Percentiles rank a stretch among this genome's conserved stretches.
These are phyloP conservation scores for Kazachstania taianensis DNA, from an alignment of 805 yeast species.

Conservation along the genomic window DNA sequence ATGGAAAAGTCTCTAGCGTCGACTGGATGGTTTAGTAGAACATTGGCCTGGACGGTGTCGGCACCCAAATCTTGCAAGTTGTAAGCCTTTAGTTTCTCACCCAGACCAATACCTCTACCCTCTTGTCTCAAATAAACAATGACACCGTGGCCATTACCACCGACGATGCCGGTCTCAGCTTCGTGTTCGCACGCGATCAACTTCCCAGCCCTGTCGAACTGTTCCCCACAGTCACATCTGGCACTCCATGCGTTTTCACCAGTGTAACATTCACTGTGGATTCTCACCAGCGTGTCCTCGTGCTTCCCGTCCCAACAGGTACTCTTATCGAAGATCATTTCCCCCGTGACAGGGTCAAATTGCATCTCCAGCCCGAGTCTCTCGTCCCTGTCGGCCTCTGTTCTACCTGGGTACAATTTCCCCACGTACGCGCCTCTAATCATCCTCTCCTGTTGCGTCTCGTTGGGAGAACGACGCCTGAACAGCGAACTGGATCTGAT, in stretches of 20 bases:
- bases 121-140: slow-evolving; percentile 94
- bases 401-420: slow-evolving; percentile 76
- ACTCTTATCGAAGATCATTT: slow-evolving; percentile 12
- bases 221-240: slow-evolving; percentile 98
- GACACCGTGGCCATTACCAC: slow-evolving; percentile 78
- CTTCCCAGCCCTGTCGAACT: slow-evolving; percentile 94
- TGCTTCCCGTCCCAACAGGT: slow-evolving; percentile 24
- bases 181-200: slow-evolving; percentile 44
- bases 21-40: slow-evolving; percentile 90
- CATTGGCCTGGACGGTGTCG: slow-evolving; percentile 94
- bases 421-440: slow-evolving; percentile 98
- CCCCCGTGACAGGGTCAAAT: slow-evolving; percentile 34
- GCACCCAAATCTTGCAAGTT: slow-evolving; percentile 96
- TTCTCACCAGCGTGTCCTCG: slow-evolving; percentile 56
- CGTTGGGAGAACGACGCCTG: slow-evolving; percentile 43
- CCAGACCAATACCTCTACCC: slow-evolving; percentile 98
- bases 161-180: slow-evolving; percentile 28
- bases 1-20: slow-evolving; percentile 91
- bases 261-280: slow-evolving; percentile 96
- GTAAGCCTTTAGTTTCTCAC: slow-evolving; percentile 93
- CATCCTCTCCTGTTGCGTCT: slow-evolving; percentile 88
- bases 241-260: slow-evolving; percentile 99
- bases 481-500: slow-evolving; percentile 71
- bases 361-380: slow-evolving; percentile 30
- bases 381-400: slow-evolving; percentile 53